Conservation (phyloP, 768 basidiomycete genomes). For the Daedalea quercina region DNA sequence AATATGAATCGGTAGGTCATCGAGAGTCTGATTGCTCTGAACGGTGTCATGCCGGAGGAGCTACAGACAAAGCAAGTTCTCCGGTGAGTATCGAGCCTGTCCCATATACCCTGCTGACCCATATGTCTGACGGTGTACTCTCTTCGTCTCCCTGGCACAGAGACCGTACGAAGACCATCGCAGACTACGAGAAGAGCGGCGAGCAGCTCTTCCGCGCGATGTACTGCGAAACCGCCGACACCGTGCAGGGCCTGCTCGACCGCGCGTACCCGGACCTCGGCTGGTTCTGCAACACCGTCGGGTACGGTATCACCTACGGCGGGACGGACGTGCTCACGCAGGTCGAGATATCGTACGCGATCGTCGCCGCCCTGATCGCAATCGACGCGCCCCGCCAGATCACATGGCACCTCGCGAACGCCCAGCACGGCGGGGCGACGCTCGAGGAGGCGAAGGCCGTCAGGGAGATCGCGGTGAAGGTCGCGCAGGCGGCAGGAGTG, state of each 20-base stretch:
- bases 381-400: slow-evolving; percentile 58
- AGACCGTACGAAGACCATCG: slow-evolving; percentile 33
- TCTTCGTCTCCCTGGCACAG: no score
- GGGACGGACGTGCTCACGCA: slow-evolving; percentile 39
- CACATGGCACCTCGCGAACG: slow-evolving; percentile 57
- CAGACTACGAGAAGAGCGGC: slow-evolving; percentile 38
- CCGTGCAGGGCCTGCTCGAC: slow-evolving; percentile 41
- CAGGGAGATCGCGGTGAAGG: slow-evolving; percentile 46
- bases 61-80: slow-evolving; percentile 40
- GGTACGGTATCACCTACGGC: slow-evolving; percentile 51
- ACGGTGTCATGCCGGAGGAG: slow-evolving; percentile 45
- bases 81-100: slow-evolving; percentile 33
- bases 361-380: slow-evolving; percentile 57
- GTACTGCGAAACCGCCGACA: slow-evolving; percentile 50
- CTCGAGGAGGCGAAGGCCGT: slow-evolving; percentile 47
- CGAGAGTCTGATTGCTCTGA: slow-evolving; percentile 46
- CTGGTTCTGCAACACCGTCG: slow-evolving; percentile 51
- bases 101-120: no score
- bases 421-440: slow-evolving; percentile 47
- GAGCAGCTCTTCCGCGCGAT: slow-evolving; percentile 36
- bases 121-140: no score
- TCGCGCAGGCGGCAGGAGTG: slow-evolving; percentile 41
- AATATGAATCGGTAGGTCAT: slow-evolving; percentile 37
- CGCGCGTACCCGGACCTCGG: slow-evolving; percentile 59
- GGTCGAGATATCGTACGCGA: slow-evolving; percentile 51